A percentile compares a stretch with the other conserved stretches of the same genome.
These are phyloP conservation scores for Mycena amicta DNA, from an alignment of 768 basidiomycete genomes.

Conservation along the genomic window DNA sequence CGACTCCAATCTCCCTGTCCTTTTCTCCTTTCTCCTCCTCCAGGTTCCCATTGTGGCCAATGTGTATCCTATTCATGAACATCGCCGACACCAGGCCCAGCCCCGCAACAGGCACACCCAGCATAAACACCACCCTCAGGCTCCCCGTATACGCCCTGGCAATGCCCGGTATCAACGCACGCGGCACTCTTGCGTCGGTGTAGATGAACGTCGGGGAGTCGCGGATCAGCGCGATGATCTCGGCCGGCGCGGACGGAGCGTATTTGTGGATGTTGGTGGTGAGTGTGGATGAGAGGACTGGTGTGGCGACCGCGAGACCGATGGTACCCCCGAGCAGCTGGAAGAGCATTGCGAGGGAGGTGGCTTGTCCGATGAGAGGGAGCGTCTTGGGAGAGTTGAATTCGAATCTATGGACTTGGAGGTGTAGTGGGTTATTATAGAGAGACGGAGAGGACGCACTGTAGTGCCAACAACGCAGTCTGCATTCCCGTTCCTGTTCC, in stretches of 20 bases:
- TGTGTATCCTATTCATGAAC: background rate
- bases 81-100: background rate
- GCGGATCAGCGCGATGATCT: conserved; percentile 1
- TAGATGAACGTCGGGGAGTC: conserved; percentile 9
- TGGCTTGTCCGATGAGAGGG: conserved; percentile 11
- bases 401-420: conserved; percentile 10
- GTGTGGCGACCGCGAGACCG: conserved; percentile 14
- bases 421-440: background rate
- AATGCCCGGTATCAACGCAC: conserved; percentile 17
- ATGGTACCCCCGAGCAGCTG: conserved; percentile 15
- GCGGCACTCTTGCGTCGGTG: conserved; percentile 6
- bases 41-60: background rate
- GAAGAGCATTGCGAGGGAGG: conserved; percentile 5
- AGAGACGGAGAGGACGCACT: background rate
- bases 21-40: background rate
- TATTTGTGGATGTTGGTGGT: conserved; percentile 1
- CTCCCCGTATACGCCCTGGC: conserved; percentile 6
- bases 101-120: conserved; percentile 5
- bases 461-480: conserved; percentile 8
- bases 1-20: background rate
- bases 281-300: conserved; percentile 10
- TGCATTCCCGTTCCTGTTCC: conserved; percentile 13
- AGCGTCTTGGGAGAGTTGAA: conserved; percentile 3
- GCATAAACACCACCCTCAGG: conserved; percentile 3
- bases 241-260: conserved; percentile 10